A percentile compares a stretch with the other conserved stretches of the same genome.
These are phyloP conservation scores for Miamiensis avidus DNA, from an alignment of 169 alveolate species.

Conservation along the genomic window DNA sequence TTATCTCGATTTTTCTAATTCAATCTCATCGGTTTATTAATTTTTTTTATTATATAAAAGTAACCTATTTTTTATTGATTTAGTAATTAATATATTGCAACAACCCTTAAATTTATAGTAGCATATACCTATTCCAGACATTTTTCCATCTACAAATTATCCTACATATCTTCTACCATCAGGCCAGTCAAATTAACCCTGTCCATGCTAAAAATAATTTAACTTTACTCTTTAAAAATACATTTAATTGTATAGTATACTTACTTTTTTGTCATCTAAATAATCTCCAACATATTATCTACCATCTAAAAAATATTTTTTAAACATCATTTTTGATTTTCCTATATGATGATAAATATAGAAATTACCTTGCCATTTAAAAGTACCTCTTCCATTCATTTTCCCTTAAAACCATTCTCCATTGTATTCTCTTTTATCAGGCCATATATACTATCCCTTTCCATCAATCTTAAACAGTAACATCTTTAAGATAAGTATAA, in stretches of 20 bases:
- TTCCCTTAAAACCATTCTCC: constrained; percentile 27
- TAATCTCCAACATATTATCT: not conserved
- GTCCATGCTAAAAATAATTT: not conserved
- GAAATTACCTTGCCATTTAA: constrained; percentile 3
- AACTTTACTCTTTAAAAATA: too few relatives aligned
- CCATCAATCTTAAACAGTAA: not conserved
- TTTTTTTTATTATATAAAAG: too few relatives aligned
- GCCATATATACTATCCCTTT: not conserved
- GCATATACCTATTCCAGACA: constrained; percentile 28
- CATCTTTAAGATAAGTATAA: too few relatives aligned
- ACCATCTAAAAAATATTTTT: not conserved
- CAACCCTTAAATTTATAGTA: not conserved
- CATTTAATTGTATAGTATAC: too few relatives aligned
- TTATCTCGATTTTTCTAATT: not conserved
- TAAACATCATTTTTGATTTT: too few relatives aligned
- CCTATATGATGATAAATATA: too few relatives aligned
- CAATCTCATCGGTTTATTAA: not conserved
- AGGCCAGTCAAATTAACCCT: not conserved
- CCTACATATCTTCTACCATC: constrained; percentile 14
- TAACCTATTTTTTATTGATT: not conserved
- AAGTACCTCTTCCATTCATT: constrained; percentile 16
- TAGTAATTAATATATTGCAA: too few relatives aligned
- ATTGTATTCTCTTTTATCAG: not conserved
- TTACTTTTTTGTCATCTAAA: not conserved
- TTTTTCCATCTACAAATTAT: not conserved